Percentiles rank a stretch among this genome's conserved stretches.
Conservation (phyloP, 805 yeast species). For the Wickerhamiella slavikovae region DNA sequence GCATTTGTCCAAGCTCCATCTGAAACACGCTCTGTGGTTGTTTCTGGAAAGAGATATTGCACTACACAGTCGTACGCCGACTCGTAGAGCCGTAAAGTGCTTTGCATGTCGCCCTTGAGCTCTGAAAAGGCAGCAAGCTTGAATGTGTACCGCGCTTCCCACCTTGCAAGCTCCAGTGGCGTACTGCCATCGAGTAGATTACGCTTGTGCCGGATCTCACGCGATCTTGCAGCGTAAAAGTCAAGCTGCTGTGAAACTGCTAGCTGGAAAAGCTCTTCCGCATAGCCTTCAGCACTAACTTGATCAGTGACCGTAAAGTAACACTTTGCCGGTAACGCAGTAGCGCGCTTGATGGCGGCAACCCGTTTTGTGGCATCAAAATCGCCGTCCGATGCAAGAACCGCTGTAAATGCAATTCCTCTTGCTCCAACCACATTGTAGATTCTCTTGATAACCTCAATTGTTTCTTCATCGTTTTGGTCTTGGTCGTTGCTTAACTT, state of each 20-base stretch:
- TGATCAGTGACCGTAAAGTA: slow-evolving; percentile 23
- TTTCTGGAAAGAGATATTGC: slow-evolving; percentile 22
- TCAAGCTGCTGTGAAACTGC: slow-evolving; percentile 25
- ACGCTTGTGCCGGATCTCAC: slow-evolving; percentile 9
- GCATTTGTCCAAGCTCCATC: slow-evolving; percentile 3
- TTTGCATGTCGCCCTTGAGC: slow-evolving; percentile 26
- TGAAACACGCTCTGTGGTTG: slow-evolving; percentile 6
- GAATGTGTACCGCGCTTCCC: slow-evolving; percentile 31
- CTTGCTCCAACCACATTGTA: slow-evolving; percentile 15
- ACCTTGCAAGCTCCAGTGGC: slow-evolving; percentile 19
- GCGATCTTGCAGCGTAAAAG: slow-evolving; percentile 17
- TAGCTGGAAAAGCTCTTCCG: slow-evolving; percentile 19
- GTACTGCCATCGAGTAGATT: slow-evolving; percentile 8
- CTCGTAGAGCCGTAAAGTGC: slow-evolving; percentile 30
- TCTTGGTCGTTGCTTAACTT: not conserved
- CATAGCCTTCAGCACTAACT: slow-evolving; percentile 19
- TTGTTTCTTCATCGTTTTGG: not conserved
- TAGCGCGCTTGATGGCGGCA: slow-evolving; percentile 14
- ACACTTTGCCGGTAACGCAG: slow-evolving; percentile 20
- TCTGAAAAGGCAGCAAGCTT: slow-evolving; percentile 33
- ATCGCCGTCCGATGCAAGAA: slow-evolving; percentile 8
- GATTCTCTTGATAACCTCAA: not conserved
- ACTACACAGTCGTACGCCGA: slow-evolving; percentile 31
- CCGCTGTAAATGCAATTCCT: slow-evolving; percentile 16
- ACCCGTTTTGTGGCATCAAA: slow-evolving; percentile 23